phyloP scores from a whole-genome alignment of 208 protist genomes.

The Acanthamoeba lenticulata region DNA sequence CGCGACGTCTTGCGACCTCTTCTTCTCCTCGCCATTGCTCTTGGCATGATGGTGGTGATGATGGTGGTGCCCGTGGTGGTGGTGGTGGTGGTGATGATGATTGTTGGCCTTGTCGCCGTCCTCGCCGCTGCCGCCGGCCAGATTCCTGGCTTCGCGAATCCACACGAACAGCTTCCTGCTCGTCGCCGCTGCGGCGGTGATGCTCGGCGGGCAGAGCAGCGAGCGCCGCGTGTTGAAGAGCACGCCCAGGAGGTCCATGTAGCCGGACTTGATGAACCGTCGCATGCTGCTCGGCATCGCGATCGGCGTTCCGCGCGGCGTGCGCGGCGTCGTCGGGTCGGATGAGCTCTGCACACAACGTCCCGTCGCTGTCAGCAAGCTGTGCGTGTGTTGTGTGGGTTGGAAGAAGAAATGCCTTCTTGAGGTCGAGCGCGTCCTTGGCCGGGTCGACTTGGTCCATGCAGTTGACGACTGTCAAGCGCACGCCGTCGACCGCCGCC shows the following conservation, averaged over 20 bases:
- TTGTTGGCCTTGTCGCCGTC: not conserved
- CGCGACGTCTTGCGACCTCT: not conserved
- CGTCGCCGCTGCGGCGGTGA: not conserved
- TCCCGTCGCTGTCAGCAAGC: not conserved
- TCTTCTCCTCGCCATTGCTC: not conserved
- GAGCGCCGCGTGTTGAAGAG: conserved; percentile 22
- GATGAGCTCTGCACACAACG: not conserved
- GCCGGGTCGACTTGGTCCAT: not conserved
- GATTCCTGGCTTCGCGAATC: not conserved
- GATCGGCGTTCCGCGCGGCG: not conserved
- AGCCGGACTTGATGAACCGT: not conserved
- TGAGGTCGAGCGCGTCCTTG: not conserved
- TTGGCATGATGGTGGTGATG: not conserved
- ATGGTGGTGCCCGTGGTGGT: too few species aligned
- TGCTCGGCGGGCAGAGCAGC: not conserved
- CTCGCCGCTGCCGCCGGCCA: not conserved
- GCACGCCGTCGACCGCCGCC: not conserved
- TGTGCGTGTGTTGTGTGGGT: not conserved
- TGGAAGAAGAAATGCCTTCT: not conserved
- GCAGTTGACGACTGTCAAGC: conserved; percentile 35
- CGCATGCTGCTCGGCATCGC: conserved; percentile 11
- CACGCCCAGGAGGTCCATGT: conserved; percentile 32
- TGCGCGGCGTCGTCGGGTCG: not conserved
- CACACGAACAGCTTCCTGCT: not conserved
- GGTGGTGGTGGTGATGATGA: not conserved